A percentile compares a stretch with the other conserved stretches of the same genome.
Evolutionary conservation across 108 stramenopile genomes (phyloP).

Genomic region (Fragilariopsis cylindrus): DNA sequence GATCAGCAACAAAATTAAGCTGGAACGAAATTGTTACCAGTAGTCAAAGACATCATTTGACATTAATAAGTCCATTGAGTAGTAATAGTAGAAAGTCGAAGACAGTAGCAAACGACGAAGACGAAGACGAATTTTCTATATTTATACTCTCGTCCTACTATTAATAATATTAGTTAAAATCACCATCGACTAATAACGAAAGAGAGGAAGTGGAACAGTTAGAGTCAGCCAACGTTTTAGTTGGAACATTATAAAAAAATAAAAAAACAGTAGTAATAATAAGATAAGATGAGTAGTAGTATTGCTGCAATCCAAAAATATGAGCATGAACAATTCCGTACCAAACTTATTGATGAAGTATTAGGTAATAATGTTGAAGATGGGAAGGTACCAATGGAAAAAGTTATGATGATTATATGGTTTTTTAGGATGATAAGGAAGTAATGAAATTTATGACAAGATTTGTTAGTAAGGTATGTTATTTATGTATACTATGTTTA

Average conservation of each 20-base stretch:
- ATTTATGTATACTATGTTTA: not conserved
- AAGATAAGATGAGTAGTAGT: not conserved
- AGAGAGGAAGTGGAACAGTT: not conserved
- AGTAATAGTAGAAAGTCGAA: too few relatives aligned
- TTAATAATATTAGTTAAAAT: not conserved
- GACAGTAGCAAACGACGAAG: not conserved
- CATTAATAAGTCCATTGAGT: not conserved
- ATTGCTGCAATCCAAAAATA: conserved; percentile 16
- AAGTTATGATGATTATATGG: conserved; percentile 96
- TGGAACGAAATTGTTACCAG: not conserved
- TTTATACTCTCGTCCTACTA: not conserved
- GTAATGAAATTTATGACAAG: conserved; percentile 93
- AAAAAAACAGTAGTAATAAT: not conserved
- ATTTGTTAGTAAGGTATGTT: conserved; percentile 83
- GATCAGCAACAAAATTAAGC: not conserved
- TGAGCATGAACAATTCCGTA: conserved; percentile 34
- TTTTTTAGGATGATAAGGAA: conserved; percentile 88
- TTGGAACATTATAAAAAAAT: not conserved
- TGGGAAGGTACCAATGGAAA: conserved; percentile 89
- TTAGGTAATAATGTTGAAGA: conserved; percentile 56
- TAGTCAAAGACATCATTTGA: not conserved
- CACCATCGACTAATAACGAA: not conserved
- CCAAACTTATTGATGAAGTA: conserved; percentile 80
- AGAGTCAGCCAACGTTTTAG: too few relatives aligned
- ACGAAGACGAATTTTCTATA: not conserved